A percentile compares a stretch with the other conserved stretches of the same genome.
phyloP scores from a whole-genome alignment of 2,329 filamentous ascomycete genomes.

The Claviceps capensis region DNA sequence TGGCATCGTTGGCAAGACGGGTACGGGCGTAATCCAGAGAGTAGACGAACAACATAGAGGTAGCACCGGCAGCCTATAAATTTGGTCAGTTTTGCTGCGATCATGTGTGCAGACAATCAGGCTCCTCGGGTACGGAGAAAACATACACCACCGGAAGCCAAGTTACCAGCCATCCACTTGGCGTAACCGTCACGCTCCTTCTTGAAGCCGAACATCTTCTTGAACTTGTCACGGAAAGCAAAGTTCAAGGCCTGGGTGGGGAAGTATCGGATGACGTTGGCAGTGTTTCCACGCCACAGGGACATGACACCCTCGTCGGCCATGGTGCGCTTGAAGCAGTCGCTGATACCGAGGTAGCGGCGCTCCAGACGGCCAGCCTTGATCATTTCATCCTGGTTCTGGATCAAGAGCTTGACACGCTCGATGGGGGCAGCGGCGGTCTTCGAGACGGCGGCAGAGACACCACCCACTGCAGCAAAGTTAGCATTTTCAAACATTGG shows the following conservation, averaged over 20 bases:
- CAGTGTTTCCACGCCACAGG: constrained; percentile 99
- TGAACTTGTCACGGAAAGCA: constrained; percentile 99
- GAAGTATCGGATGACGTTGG: constrained; percentile 99
- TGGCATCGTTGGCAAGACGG: constrained; percentile 99
- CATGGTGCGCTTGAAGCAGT: constrained; percentile 91
- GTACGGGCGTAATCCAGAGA: constrained; percentile 99
- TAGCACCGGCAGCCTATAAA: constrained; percentile 82
- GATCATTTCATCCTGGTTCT: constrained; percentile 99
- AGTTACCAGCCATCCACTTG: constrained; percentile 99
- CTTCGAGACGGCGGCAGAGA: constrained; percentile 99
- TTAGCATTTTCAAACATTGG: constrained; percentile 7
- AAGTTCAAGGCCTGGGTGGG: constrained; percentile 99
- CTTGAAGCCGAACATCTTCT: constrained; percentile 99
- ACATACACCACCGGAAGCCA: constrained; percentile 98
- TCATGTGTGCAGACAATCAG: background rate
- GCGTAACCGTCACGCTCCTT: constrained; percentile 97
- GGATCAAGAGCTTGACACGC: constrained; percentile 99
- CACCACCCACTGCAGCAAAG: constrained; percentile 76
- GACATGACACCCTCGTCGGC: constrained; percentile 86
- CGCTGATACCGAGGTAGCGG: constrained; percentile 85
- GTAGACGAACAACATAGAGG: constrained; percentile 99
- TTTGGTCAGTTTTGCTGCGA: constrained; percentile 4
- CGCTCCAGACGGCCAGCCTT: constrained; percentile 96
- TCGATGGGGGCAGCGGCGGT: constrained; percentile 98
- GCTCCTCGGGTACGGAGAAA: constrained; percentile 4